phyloP scores from a whole-genome alignment of 345 rosid genomes.

The Lepidium didymum region DNA sequence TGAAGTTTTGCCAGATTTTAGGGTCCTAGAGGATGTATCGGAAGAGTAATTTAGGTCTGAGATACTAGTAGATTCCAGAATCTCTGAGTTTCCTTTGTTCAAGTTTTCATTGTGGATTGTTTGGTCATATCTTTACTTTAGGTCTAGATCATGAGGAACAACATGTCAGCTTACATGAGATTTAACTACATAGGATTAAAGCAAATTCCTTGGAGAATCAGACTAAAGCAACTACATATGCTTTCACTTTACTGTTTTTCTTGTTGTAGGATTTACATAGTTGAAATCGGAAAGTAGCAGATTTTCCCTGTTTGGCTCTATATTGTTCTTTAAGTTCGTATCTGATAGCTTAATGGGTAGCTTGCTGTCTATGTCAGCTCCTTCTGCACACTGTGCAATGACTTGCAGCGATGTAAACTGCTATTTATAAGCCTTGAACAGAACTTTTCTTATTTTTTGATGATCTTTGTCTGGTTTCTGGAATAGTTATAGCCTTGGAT shows the following conservation, averaged over 20 bases:
- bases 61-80: conserved; percentile 2
- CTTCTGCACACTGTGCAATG: not conserved
- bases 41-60: not conserved
- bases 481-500: not conserved
- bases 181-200: not conserved
- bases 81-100: conserved; percentile 1
- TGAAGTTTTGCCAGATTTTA: not conserved
- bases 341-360: not conserved
- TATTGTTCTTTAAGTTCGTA: not conserved
- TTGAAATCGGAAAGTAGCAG: not conserved
- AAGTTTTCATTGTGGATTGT: not conserved
- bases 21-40: not conserved
- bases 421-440: not conserved
- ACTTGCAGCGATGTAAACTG: not conserved
- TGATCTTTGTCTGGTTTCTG: not conserved
- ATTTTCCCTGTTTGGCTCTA: not conserved
- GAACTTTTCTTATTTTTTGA: not conserved
- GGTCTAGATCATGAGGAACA: not conserved
- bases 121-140: not conserved
- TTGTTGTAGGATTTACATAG: not conserved
- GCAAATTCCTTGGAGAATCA: not conserved
- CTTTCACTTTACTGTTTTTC: not conserved
- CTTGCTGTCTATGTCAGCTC: not conserved
- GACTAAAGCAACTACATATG: not conserved
- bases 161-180: not conserved